Evolutionary conservation across 306 rosid species (phyloP), one percentile per base, ranked within the genome.

Genomic region (Prunus fruticosa): DNA sequence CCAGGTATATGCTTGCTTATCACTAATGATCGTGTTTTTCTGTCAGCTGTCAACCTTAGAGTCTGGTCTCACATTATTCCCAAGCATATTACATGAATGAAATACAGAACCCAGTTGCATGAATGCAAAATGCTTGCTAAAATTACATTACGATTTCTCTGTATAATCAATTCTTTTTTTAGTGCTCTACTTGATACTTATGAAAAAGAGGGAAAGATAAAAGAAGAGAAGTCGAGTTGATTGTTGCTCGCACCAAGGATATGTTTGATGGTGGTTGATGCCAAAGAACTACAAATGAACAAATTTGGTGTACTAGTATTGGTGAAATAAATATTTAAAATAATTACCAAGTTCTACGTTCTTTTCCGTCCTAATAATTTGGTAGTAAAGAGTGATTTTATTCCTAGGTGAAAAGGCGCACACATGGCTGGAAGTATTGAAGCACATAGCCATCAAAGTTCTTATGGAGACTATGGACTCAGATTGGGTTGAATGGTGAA

Each of bases 1-100:
- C 63, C 99, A 92, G 95, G 99, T 92, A 88, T n/a, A 49, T 64
- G 22, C 14, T 51, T 73, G 56, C 34, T 82, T 53, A 71, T 46
- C 64, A 67, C 41, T 45, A 60, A 43, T 66, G 76, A 76, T 67
- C 64, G 27, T 80, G 32, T 30, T 67, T 81, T 51, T 45, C 20
- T 71, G 49, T 54, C 22, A 54, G 53, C 22, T 56, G 58, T 25
- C 58, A 23, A 23, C 58, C 43, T 3, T 6, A 47, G 71, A 66
- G 19, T 34, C 28, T 65, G 22, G 76, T 71, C 15, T 13, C 52
- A 20, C 34, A 13, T 38, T 71, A 22, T 54, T 72, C 23, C 53
- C 49, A n/a, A 22, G 43, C 3, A 63, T 56, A 19, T 72, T 72
- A 72, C 5, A 9, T 41, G 67, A 57, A n/a, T 57, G 67, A 72